These are phyloP conservation scores for Erythrophleum fordii DNA, from an alignment of 306 rosid genomes.

Conservation along the genomic window DNA sequence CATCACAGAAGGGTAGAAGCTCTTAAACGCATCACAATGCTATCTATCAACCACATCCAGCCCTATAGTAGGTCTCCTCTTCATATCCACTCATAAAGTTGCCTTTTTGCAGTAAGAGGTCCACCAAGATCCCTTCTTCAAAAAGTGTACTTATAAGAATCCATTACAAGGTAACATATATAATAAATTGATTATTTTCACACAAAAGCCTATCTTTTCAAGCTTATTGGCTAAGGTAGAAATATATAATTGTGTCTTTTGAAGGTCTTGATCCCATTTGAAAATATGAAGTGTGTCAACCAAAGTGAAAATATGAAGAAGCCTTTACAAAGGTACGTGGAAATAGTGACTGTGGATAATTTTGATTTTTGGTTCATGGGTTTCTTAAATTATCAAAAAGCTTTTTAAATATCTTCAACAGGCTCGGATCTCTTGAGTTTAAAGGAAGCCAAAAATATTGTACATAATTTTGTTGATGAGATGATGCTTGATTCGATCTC, in stretches of 20 bases:
- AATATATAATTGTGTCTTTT: background rate
- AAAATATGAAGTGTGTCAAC: slow-evolving; percentile 28
- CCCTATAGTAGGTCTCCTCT: slow-evolving; percentile 70
- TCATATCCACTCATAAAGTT: slow-evolving; percentile 27
- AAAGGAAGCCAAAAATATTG: slow-evolving; percentile 4
- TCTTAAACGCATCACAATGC: slow-evolving; percentile 40
- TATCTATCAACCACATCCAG: slow-evolving; percentile 52
- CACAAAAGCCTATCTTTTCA: background rate
- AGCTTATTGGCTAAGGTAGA: background rate
- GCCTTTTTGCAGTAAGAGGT: slow-evolving; percentile 64
- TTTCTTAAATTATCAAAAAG: slow-evolving; percentile 53
- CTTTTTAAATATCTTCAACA: slow-evolving; percentile 44
- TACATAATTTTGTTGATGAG: slow-evolving; percentile 28
- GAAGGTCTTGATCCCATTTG: slow-evolving; percentile 30
- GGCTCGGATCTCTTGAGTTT: slow-evolving; percentile 43
- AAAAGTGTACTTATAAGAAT: slow-evolving; percentile 43
- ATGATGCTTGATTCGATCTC: background rate
- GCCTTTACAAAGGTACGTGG: slow-evolving; percentile 57
- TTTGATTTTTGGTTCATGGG: slow-evolving; percentile 74
- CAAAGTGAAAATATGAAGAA: slow-evolving; percentile 49
- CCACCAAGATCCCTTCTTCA: slow-evolving; percentile 48
- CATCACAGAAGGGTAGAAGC: slow-evolving; percentile 39
- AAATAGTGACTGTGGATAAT: slow-evolving; percentile 56
- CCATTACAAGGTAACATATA: slow-evolving; percentile 50
- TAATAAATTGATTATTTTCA: background rate